phyloP scores from a whole-genome alignment of 2,329 filamentous ascomycete genomes.

The Juglanconis sp. region DNA sequence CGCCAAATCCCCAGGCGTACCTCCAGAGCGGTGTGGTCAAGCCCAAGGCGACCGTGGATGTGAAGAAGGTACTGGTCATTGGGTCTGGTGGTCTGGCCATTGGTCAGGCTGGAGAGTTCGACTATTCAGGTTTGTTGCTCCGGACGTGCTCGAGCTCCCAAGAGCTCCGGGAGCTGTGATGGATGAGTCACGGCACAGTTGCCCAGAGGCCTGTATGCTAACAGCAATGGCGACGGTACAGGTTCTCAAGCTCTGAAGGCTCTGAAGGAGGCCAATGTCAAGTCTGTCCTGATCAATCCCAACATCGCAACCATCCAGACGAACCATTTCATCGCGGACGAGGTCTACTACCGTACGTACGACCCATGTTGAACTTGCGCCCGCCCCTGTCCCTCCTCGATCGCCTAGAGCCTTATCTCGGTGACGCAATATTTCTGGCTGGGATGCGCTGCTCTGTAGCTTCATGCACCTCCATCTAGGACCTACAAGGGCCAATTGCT shows the following conservation, averaged over 20 bases:
- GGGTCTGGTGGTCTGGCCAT: slow-evolving; percentile 93
- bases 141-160: background rate
- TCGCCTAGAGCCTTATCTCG: background rate
- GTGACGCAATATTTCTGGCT: background rate
- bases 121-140: slow-evolving; percentile 80
- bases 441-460: background rate
- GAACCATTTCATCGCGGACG: slow-evolving; percentile 90
- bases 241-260: slow-evolving; percentile 96
- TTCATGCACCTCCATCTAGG: background rate
- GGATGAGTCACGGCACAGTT: slow-evolving; percentile 25
- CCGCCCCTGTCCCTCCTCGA: background rate
- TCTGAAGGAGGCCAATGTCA: slow-evolving; percentile 88
- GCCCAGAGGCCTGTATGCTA: slow-evolving; percentile 14
- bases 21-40: slow-evolving; percentile 84
- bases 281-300: slow-evolving; percentile 92
- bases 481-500: background rate
- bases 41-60: slow-evolving; percentile 74
- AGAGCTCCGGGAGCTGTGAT: slow-evolving; percentile 8
- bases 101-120: slow-evolving; percentile 96
- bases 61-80: slow-evolving; percentile 97
- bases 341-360: slow-evolving; percentile 76
- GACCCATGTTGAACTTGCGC: background rate
- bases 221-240: slow-evolving; percentile 35
- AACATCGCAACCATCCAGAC: slow-evolving; percentile 99
- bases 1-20: slow-evolving; percentile 82